Conservation (phyloP, 345 rosid genomes). For the Brassica nigra region DNA sequence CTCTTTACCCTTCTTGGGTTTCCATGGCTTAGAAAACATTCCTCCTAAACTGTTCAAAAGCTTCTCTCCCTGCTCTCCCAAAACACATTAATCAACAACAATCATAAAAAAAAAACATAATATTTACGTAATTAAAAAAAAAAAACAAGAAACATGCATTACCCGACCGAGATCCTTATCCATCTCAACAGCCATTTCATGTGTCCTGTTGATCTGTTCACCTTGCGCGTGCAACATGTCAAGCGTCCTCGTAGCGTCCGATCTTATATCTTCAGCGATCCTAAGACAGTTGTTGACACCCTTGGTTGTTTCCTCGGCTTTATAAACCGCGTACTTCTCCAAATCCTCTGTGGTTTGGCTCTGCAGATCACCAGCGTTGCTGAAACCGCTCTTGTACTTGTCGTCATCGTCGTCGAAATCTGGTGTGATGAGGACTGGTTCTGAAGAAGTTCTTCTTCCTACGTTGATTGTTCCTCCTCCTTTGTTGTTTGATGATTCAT, state of each 20-base stretch:
- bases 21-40: constrained; percentile 92
- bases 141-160: background rate
- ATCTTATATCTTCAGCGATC: constrained; percentile 80
- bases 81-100: background rate
- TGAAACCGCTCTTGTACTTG: constrained; percentile 65
- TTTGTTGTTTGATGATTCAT: constrained; percentile 50
- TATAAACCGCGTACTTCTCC: constrained; percentile 80
- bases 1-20: constrained; percentile 74
- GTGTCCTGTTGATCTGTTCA: constrained; percentile 82
- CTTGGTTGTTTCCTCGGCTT: constrained; percentile 84
- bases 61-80: constrained; percentile 76
- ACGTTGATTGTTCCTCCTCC: constrained; percentile 41
- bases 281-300: constrained; percentile 71
- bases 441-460: constrained; percentile 66
- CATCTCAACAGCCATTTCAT: constrained; percentile 63
- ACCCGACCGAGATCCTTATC: constrained; percentile 89
- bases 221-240: constrained; percentile 87
- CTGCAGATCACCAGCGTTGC: constrained; percentile 69
- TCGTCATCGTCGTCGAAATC: constrained; percentile 41
- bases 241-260: constrained; percentile 77
- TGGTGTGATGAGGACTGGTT: constrained; percentile 54
- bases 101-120: background rate
- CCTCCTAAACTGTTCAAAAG: constrained; percentile 89
- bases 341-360: constrained; percentile 76
- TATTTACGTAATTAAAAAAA: background rate